Percentiles rank a stretch among this genome's conserved stretches.
Conservation (phyloP, 129 eudicot species). For the Dittrichia graveolens region DNA sequence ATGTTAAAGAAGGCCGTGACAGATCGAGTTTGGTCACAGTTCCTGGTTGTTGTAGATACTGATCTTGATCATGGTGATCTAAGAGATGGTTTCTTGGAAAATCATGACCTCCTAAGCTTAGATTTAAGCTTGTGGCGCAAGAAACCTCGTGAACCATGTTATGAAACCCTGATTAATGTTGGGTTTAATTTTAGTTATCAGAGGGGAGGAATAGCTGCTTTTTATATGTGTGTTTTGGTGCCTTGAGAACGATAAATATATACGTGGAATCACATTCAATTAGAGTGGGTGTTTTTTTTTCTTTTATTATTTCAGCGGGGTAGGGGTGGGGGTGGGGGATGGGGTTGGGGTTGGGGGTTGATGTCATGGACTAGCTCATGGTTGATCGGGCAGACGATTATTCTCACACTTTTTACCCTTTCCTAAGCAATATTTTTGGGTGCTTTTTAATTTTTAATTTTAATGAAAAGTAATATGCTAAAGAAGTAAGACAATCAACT, state of each 20-base stretch:
- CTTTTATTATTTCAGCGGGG: too few relatives aligned
- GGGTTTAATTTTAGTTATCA: background rate
- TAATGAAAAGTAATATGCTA: background rate
- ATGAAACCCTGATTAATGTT: background rate
- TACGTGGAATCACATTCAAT: constrained; percentile 43
- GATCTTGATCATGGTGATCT: background rate
- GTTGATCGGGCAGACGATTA: constrained; percentile 27
- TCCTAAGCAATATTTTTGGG: background rate
- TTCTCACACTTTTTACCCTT: constrained; percentile 33
- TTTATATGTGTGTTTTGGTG: constrained; percentile 21
- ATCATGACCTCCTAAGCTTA: constrained; percentile 30
- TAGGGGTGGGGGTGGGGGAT: too few relatives aligned
- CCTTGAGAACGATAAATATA: constrained; percentile 29
- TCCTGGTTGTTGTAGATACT: background rate
- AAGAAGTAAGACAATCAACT: constrained; percentile 17
- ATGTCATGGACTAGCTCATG: constrained; percentile 1
- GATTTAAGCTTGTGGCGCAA: constrained; percentile 40
- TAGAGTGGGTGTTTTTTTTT: too few relatives aligned
- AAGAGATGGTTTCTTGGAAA: constrained; percentile 6
- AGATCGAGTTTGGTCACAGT: constrained; percentile 4
- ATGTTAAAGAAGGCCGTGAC: constrained; percentile 31
- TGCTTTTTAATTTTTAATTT: background rate
- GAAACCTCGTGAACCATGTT: constrained; percentile 44
- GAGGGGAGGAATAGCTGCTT: background rate
- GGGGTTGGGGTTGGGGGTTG: too few relatives aligned